Conservation (phyloP, 768 basidiomycete species). For the Hirschioporus abietinus region DNA sequence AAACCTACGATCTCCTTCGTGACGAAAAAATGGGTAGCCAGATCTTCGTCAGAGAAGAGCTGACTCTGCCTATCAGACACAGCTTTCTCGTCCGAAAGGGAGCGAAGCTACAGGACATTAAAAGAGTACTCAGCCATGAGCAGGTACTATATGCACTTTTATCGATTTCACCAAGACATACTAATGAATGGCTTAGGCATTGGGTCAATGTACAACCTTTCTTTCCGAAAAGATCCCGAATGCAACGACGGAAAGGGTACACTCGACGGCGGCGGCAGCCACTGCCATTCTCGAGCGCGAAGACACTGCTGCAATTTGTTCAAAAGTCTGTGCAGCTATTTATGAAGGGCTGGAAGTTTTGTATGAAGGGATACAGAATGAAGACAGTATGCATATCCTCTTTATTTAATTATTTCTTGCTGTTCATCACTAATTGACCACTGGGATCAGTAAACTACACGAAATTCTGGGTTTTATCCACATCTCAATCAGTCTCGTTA, state of each 20-base stretch:
- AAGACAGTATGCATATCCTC: constrained; percentile 34
- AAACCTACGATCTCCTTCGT: constrained; percentile 67
- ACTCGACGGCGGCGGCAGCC: constrained; percentile 74
- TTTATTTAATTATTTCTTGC: constrained; percentile 7
- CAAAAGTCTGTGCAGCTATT: constrained; percentile 52
- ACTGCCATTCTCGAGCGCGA: constrained; percentile 27
- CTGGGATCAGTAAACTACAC: constrained; percentile 11
- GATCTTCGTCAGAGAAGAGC: constrained; percentile 55
- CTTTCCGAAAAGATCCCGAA: constrained; percentile 46
- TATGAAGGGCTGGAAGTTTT: constrained; percentile 62
- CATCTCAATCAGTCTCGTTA: constrained; percentile 19
- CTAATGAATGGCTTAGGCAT: constrained; percentile 41
- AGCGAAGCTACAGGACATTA: constrained; percentile 47
- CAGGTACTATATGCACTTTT: constrained; percentile 40
- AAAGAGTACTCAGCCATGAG: constrained; percentile 69
- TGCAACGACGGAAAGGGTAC: constrained; percentile 47
- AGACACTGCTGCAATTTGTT: constrained; percentile 70
- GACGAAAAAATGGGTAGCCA: constrained; percentile 28
- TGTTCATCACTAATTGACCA: too few species aligned
- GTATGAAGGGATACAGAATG: constrained; percentile 59
- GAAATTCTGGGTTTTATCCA: constrained; percentile 10
- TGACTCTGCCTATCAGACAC: constrained; percentile 58
- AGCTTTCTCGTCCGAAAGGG: constrained; percentile 63
- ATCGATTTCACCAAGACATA: neutral
- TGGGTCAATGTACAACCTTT: constrained; percentile 74